Conservation (phyloP, 2,329 filamentous ascomycete species). For the Colletotrichum scovillei region DNA sequence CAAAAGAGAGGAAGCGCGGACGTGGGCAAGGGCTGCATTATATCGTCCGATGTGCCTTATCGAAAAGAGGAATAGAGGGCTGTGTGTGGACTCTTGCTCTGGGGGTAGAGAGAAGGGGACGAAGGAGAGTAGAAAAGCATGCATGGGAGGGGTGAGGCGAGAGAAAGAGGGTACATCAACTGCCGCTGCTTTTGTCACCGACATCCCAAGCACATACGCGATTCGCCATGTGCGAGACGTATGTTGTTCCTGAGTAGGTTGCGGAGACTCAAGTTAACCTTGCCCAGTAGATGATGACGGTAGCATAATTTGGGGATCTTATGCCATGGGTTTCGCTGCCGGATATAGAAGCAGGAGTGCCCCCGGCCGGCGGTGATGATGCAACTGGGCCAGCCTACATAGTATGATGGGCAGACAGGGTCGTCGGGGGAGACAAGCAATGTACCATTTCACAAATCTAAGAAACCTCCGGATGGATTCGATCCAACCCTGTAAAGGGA, state of each 20-base stretch:
- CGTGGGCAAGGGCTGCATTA: constrained; percentile 55
- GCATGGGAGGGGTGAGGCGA: constrained; percentile 30
- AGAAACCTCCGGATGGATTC: constrained; percentile 42
- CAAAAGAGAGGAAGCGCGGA: constrained; percentile 44
- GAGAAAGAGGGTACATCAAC: constrained; percentile 44
- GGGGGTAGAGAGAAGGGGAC: constrained; percentile 24
- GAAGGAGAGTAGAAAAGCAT: constrained; percentile 14
- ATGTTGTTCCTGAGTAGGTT: constrained; percentile 58
- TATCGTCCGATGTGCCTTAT: constrained; percentile 60
- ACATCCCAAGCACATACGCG: constrained; percentile 58
- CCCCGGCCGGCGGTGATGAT: constrained; percentile 53
- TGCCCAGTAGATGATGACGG: constrained; percentile 57
- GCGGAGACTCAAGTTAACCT: constrained; percentile 55
- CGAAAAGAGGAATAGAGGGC: constrained; percentile 42
- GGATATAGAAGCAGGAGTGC: constrained; percentile 63
- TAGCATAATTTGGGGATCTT: constrained; percentile 71
- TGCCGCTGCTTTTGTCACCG: constrained; percentile 53
- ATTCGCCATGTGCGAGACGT: constrained; percentile 61
- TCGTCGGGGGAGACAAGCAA: constrained; percentile 37
- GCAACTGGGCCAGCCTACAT: constrained; percentile 46
- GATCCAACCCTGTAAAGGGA: constrained; percentile 43
- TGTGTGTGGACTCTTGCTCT: constrained; percentile 36
- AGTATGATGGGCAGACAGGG: constrained; percentile 48
- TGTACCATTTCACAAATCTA: constrained; percentile 47
- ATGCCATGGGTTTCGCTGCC: constrained; percentile 63